Evolutionary conservation across 176 grass and related monocot genomes (phyloP).

Genomic region (Aegilops bicornis): DNA sequence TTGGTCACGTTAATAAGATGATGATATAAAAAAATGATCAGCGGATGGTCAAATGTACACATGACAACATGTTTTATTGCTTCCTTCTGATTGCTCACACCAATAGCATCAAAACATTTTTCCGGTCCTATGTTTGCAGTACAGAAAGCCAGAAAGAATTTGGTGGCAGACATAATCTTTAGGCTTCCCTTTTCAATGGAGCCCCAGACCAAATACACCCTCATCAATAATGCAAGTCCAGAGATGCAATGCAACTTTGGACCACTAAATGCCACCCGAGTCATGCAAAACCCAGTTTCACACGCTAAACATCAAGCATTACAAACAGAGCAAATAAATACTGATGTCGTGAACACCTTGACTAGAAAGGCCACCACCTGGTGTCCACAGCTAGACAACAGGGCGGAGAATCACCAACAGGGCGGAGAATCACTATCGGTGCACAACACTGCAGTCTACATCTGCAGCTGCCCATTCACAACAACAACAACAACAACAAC

Average conservation of each 20-base stretch:
- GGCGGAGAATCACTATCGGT: too few relatives aligned
- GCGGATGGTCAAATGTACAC: background rate
- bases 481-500: background rate
- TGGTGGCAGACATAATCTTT: background rate
- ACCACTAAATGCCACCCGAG: background rate
- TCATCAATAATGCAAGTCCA: background rate
- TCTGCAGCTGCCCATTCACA: too few relatives aligned
- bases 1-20: too few relatives aligned
- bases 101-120: background rate
- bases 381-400: slow-evolving; percentile 1
- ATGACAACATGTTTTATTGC: background rate
- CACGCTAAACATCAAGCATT: slow-evolving; percentile 28
- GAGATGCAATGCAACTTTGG: slow-evolving; percentile 14
- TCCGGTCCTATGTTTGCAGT: background rate
- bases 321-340: slow-evolving; percentile 30
- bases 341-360: slow-evolving; percentile 33
- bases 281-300: background rate
- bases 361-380: slow-evolving; percentile 25
- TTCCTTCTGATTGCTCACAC: background rate
- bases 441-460: too few relatives aligned
- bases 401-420: background rate
- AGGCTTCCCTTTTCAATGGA: background rate
- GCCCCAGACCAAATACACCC: background rate
- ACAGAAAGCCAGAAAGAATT: background rate
- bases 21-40: background rate